Evolutionary conservation across 2,329 filamentous ascomycete genomes (phyloP), one percentile per base, ranked within the genome.

Genomic region (Berkeleyomyces rouxiae): DNA sequence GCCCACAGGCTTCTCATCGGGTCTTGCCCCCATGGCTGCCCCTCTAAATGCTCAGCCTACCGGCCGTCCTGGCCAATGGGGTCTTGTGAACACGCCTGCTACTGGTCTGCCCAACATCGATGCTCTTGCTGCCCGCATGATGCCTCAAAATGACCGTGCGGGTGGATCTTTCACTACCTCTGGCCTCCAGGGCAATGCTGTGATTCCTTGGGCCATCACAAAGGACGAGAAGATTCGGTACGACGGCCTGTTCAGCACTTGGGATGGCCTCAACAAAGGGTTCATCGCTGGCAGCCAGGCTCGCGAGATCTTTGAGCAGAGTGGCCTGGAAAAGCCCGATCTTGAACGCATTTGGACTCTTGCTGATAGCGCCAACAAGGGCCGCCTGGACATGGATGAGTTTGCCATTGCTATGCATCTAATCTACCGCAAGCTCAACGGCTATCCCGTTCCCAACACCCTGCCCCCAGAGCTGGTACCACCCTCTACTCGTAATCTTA

Each of bases 351-450:
- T 97, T 59, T 99, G 93, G 93, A 97, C 93, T 7, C 77, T 99
- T 64, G 87, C 92, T 2, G 93, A 99, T 71, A 87, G 91, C 40
- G 87, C 91, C 67, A 96, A 99, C 73, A 93, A 93, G 72, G 93
- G 93, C 16, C 87, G 91, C 63, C 80, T 99, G 39, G 91, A 99
- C 69, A 82, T 97, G 70, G 93, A 99, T 71, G 93, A 99, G 71
- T 99, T 99, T 71, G 91, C 93, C 7, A 92, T 99, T 61, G 90
- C 91, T 7, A 99, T 99, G 93, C 93, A 99, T 79, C 77, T 99
- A 74, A 99, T 99, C 69, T 99, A 99, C 76, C 83, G 93, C 69
- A 96, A 95, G 72, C 80, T 99, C 61, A 97, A 99, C 69, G 92
- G 92, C 43, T 97, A 97, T 70, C 91, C 92, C 1, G 80, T 97